Conservation (phyloP, 2,329 filamentous ascomycete genomes). For the Colletotrichum sp. region DNA sequence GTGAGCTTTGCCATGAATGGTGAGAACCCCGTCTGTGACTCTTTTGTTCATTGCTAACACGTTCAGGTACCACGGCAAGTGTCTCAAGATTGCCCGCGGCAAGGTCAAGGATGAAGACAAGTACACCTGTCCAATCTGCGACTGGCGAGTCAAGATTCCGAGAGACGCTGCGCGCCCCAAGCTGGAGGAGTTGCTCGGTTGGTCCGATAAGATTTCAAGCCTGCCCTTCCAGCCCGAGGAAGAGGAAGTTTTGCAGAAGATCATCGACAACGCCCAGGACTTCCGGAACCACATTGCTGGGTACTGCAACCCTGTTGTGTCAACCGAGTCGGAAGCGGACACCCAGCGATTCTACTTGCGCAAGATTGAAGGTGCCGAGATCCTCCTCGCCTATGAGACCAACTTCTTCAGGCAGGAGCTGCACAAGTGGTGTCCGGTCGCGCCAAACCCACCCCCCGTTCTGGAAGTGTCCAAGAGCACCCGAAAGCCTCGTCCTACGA, state of each 20-base stretch:
- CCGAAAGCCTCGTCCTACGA: constrained; percentile 93
- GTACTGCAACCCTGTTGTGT: constrained; percentile 82
- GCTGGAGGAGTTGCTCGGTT: constrained; percentile 83
- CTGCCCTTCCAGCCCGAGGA: constrained; percentile 97
- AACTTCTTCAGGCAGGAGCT: constrained; percentile 97
- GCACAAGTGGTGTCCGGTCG: constrained; percentile 93
- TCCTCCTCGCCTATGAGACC: constrained; percentile 90
- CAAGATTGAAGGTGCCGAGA: constrained; percentile 96
- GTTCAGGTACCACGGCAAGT: constrained; percentile 92
- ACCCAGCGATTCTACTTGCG: constrained; percentile 94
- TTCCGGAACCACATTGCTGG: constrained; percentile 84
- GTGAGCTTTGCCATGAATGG: constrained; percentile 98
- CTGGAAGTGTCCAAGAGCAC: constrained; percentile 89
- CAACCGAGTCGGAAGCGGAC: constrained; percentile 84
- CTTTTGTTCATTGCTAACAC: neutral
- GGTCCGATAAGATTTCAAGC: constrained; percentile 80
- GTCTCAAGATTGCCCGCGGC: constrained; percentile 93
- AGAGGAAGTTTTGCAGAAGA: constrained; percentile 82
- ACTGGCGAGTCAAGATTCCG: constrained; percentile 96
- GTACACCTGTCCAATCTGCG: constrained; percentile 97
- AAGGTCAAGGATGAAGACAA: constrained; percentile 99
- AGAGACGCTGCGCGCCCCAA: constrained; percentile 95
- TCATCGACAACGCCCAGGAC: constrained; percentile 82
- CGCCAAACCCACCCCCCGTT: constrained; percentile 83
- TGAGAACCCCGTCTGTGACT: constrained; percentile 44